Percentiles rank a stretch among this genome's conserved stretches.
phyloP scores from a whole-genome alignment of 768 basidiomycete species.

The Leccinum uliginosum region DNA sequence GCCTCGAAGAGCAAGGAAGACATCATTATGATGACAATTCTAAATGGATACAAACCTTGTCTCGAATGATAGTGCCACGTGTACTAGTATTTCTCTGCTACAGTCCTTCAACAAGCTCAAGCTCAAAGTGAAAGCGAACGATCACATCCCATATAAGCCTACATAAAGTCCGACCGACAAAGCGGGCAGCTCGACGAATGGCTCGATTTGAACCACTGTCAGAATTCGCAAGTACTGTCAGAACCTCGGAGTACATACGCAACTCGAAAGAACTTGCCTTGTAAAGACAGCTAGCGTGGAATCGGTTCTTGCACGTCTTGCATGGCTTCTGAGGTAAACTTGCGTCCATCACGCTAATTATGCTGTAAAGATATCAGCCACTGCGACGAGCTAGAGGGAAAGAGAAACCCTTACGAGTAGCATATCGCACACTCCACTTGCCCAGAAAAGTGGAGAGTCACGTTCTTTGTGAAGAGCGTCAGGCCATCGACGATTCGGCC shows the following conservation, averaged over 20 bases:
- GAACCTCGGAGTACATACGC: neutral
- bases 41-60: constrained; percentile 1
- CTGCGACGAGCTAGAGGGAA: neutral
- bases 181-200: constrained; percentile 90
- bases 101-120: neutral
- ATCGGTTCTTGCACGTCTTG: constrained; percentile 90
- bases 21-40: neutral
- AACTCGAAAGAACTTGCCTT: constrained; percentile 48
- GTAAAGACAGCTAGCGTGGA: constrained; percentile 89
- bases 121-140: neutral
- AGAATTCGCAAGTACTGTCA: neutral
- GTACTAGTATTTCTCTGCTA: neutral
- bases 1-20: neutral
- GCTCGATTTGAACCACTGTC: constrained; percentile 84
- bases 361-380: constrained; percentile 40
- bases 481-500: constrained; percentile 87
- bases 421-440: constrained; percentile 96
- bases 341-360: constrained; percentile 87
- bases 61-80: neutral
- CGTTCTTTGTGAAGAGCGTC: constrained; percentile 90
- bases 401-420: constrained; percentile 61
- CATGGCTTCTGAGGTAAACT: constrained; percentile 87
- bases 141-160: neutral
- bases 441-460: constrained; percentile 88
- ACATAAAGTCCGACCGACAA: constrained; percentile 81